Conservation (phyloP, 1,284 basidiomycete genomes). For the Ganoderma lingzhi region DNA sequence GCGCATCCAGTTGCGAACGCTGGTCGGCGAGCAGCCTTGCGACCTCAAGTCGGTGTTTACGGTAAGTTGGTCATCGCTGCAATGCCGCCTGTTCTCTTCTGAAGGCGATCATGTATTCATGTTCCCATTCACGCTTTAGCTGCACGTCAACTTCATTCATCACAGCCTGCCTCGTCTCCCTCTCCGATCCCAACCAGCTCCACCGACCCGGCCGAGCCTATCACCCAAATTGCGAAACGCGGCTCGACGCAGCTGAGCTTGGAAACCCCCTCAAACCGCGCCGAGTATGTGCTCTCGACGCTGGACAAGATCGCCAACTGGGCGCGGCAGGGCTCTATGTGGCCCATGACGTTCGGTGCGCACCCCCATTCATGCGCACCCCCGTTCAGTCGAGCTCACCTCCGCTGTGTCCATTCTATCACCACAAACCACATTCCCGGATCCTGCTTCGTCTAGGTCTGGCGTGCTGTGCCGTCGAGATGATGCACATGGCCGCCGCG, state of each 20-base stretch:
- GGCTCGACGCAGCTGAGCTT: conserved; percentile 88
- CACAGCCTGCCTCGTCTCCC: conserved; percentile 49
- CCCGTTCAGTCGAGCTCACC: conserved; percentile 14
- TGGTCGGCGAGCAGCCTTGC: conserved; percentile 54
- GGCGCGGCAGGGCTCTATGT: conserved; percentile 98
- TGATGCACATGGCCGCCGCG: conserved; percentile 99
- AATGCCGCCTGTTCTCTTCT: not conserved
- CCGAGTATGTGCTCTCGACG: conserved; percentile 97
- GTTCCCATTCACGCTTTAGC: conserved; percentile 42
- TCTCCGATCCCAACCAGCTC: conserved; percentile 50
- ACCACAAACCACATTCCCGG: not conserved
- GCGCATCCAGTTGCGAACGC: conserved; percentile 48
- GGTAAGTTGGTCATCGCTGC: conserved; percentile 43
- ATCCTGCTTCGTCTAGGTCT: conserved; percentile 64
- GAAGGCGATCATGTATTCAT: not conserved
- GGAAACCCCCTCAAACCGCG: conserved; percentile 77
- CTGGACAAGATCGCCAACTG: conserved; percentile 98
- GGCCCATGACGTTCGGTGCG: conserved; percentile 98
- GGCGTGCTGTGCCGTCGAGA: conserved; percentile 99
- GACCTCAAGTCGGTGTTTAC: conserved; percentile 53
- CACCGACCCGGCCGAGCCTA: conserved; percentile 58
- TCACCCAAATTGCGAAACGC: conserved; percentile 73
- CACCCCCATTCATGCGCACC: conserved; percentile 15
- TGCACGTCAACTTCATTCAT: conserved; percentile 63
- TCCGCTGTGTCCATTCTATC: conserved; percentile 17